phyloP scores from a whole-genome alignment of 2,329 filamentous ascomycete genomes.

The Aspergillus sp. region DNA sequence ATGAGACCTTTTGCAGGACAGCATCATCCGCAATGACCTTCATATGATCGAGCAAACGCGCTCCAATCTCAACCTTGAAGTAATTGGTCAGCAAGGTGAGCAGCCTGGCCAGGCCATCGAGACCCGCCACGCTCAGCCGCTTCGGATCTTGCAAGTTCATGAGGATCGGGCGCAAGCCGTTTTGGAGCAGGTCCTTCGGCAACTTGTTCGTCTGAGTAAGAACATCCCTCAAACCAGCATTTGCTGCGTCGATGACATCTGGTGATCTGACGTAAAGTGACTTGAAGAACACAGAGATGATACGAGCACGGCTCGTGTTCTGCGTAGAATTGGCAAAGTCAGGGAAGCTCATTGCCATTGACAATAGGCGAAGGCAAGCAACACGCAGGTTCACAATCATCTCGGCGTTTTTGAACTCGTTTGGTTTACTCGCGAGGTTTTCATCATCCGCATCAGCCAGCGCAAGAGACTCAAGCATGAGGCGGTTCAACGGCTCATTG shows the following conservation, averaged over 20 bases:
- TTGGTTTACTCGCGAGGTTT: constrained; percentile 84
- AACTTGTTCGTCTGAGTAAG: constrained; percentile 86
- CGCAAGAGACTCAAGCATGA: constrained; percentile 90
- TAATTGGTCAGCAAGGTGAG: constrained; percentile 93
- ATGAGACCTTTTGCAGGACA: constrained; percentile 84
- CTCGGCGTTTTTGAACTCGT: constrained; percentile 93
- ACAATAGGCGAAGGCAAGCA: constrained; percentile 88
- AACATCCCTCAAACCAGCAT: constrained; percentile 83
- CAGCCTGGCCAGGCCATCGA: constrained; percentile 87
- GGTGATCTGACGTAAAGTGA: constrained; percentile 90
- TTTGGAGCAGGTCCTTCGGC: constrained; percentile 92
- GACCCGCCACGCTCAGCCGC: constrained; percentile 79
- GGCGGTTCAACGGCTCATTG: constrained; percentile 83
- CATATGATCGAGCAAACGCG: constrained; percentile 89
- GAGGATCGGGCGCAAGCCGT: constrained; percentile 89
- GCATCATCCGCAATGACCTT: constrained; percentile 81
- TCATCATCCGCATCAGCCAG: constrained; percentile 94
- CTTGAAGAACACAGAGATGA: constrained; percentile 97
- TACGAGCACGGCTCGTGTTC: constrained; percentile 63
- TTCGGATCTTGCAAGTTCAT: constrained; percentile 95
- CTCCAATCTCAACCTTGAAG: constrained; percentile 97
- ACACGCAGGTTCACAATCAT: constrained; percentile 89
- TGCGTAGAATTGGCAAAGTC: constrained; percentile 79
- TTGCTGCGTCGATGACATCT: constrained; percentile 90
- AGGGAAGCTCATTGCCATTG: constrained; percentile 88